Percentiles rank a stretch among this genome's conserved stretches.
These are phyloP conservation scores for Haberlea rhodopensis DNA, from an alignment of 257 asterid genomes.

Conservation along the genomic window DNA sequence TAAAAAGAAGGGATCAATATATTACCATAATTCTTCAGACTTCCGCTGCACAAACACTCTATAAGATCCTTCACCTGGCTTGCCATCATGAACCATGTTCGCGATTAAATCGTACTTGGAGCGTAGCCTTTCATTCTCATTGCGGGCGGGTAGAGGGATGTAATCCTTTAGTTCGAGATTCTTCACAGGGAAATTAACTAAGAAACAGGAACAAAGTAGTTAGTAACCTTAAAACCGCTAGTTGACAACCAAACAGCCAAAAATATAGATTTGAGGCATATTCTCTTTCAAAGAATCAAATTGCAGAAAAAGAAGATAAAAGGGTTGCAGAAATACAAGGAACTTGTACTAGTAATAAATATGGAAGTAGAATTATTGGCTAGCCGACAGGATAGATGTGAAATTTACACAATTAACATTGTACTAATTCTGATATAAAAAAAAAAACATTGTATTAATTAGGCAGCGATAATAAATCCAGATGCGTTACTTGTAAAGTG, in stretches of 20 bases:
- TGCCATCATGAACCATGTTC: constrained; percentile 77
- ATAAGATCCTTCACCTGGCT: constrained; percentile 80
- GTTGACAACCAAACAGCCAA: background rate
- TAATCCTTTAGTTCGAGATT: constrained; percentile 92
- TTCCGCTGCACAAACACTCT: constrained; percentile 94
- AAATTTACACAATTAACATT: constrained; percentile 7
- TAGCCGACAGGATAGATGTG: background rate
- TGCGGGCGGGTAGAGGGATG: constrained; percentile 73
- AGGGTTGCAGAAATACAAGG: background rate
- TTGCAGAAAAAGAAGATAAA: background rate
- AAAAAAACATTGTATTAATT: background rate
- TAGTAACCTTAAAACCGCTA: background rate
- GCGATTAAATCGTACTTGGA: constrained; percentile 86
- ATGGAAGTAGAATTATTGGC: background rate
- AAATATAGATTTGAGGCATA: background rate
- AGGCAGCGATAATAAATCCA: background rate
- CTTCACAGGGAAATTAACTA: constrained; percentile 97
- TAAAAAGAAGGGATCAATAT: background rate
- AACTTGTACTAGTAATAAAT: background rate
- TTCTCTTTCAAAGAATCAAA: background rate
- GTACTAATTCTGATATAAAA: no score
- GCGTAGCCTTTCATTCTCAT: constrained; percentile 54
- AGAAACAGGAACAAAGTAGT: constrained; percentile 9
- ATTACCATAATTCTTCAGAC: constrained; percentile 90
- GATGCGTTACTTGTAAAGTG: background rate